Conservation (phyloP, 1,284 basidiomycete genomes). For the Sporisorium graminicola region DNA sequence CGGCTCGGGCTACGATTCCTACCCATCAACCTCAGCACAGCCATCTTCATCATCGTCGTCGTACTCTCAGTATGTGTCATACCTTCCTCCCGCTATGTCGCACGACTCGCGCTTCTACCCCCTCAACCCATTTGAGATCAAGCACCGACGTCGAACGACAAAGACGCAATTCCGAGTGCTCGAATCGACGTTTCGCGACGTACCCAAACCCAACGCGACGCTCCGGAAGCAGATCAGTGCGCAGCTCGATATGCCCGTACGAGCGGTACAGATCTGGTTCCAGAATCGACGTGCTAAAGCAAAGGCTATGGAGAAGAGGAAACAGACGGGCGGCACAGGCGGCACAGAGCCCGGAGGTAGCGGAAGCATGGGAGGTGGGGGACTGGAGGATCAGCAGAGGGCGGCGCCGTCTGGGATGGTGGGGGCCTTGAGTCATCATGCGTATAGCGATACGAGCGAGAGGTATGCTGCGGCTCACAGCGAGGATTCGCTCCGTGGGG, state of each 20-base stretch:
- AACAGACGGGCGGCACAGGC: slow-evolving; percentile 7
- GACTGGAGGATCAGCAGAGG: neutral
- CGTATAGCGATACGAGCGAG: slow-evolving; percentile 8
- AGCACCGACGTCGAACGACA: slow-evolving; percentile 61
- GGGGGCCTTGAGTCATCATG: slow-evolving; percentile 3
- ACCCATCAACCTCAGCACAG: neutral
- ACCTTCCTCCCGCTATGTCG: slow-evolving; percentile 18
- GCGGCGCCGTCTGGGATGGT: slow-evolving; percentile 7
- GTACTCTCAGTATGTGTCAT: slow-evolving; percentile 35
- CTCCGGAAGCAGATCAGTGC: slow-evolving; percentile 52
- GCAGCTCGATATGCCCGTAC: slow-evolving; percentile 60
- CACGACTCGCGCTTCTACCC: slow-evolving; percentile 43
- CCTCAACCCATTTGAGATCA: slow-evolving; percentile 63
- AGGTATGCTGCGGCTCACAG: neutral
- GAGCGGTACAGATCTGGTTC: slow-evolving; percentile 63
- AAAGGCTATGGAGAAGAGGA: slow-evolving; percentile 54
- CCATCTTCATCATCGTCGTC: slow-evolving; percentile 1
- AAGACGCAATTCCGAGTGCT: slow-evolving; percentile 62
- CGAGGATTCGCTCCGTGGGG: slow-evolving; percentile 6
- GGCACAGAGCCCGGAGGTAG: neutral
- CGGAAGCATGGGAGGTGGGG: neutral
- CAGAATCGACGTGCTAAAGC: slow-evolving; percentile 63
- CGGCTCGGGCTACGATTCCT: neutral
- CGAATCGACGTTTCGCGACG: slow-evolving; percentile 59
- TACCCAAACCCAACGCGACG: slow-evolving; percentile 59